Conservation (phyloP, 2,329 filamentous ascomycete genomes). For the Aciculosporium take region DNA sequence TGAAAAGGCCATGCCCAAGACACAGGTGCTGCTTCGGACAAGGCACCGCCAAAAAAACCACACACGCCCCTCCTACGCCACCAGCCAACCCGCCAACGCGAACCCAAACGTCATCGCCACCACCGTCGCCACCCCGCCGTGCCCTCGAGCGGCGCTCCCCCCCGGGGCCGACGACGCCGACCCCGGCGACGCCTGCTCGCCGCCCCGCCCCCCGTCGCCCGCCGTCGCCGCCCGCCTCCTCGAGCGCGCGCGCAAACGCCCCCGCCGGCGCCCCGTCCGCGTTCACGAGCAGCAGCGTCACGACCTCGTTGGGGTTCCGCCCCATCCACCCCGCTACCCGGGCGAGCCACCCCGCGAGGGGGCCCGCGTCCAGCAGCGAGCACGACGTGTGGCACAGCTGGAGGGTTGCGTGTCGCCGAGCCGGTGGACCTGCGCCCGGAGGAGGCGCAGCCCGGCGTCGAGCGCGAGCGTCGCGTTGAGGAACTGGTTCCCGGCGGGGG, state of each 20-base stretch:
- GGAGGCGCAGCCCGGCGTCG: conserved; percentile 54
- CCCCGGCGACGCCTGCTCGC: too few relatives aligned
- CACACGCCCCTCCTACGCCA: too few relatives aligned
- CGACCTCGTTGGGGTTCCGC: conserved; percentile 55
- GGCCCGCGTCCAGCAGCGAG: conserved; percentile 52
- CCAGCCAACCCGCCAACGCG: too few relatives aligned
- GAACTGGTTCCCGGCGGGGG: conserved; percentile 57
- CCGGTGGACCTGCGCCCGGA: conserved; percentile 59
- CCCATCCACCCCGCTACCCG: conserved; percentile 56
- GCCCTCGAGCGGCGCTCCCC: too few relatives aligned
- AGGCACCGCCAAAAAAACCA: too few relatives aligned
- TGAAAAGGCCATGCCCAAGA: too few relatives aligned
- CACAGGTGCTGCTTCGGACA: too few relatives aligned
- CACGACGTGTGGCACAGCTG: conserved; percentile 60
- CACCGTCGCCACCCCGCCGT: too few relatives aligned
- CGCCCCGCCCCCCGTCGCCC: too few relatives aligned
- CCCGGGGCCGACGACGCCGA: too few relatives aligned
- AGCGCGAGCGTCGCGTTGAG: conserved; percentile 59
- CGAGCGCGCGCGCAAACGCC: conserved; percentile 40
- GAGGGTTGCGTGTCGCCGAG: conserved; percentile 39
- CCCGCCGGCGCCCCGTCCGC: conserved; percentile 42
- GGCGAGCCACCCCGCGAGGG: conserved; percentile 47
- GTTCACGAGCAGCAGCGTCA: conserved; percentile 63
- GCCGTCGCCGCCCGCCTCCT: conserved; percentile 34
- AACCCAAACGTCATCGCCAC: too few relatives aligned